Evolutionary conservation across 2,329 filamentous ascomycete species (phyloP).

Genomic region (Botrytis fragariae): DNA sequence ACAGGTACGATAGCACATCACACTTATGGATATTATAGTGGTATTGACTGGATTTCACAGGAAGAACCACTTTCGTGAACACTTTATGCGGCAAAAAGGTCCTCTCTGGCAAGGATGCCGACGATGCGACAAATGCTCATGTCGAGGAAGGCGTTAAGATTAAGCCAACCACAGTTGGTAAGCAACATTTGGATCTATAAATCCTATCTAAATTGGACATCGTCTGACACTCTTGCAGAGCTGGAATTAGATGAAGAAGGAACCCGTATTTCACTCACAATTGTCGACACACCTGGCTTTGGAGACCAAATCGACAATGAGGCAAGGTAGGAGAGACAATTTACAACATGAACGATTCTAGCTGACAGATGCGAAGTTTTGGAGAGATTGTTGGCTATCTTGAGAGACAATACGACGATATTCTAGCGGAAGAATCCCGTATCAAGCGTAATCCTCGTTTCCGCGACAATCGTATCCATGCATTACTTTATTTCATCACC

Average conservation of each 20-base stretch:
- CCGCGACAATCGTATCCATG: slow-evolving; percentile 98
- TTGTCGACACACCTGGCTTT: slow-evolving; percentile 97
- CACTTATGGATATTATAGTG: background rate
- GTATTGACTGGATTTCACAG: slow-evolving; percentile 47
- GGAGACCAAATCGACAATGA: slow-evolving; percentile 99
- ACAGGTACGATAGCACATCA: slow-evolving; percentile 65
- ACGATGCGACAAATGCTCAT: slow-evolving; percentile 85
- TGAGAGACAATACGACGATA: slow-evolving; percentile 98
- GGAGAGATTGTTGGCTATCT: slow-evolving; percentile 97
- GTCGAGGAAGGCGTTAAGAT: slow-evolving; percentile 97
- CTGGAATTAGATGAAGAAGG: slow-evolving; percentile 97
- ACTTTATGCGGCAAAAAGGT: slow-evolving; percentile 96
- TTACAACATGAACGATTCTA: slow-evolving; percentile 19
- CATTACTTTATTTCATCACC: slow-evolving; percentile 98
- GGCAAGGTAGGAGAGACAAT: slow-evolving; percentile 64
- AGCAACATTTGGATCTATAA: slow-evolving; percentile 39
- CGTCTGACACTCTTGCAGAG: slow-evolving; percentile 54
- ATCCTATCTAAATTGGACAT: slow-evolving; percentile 23
- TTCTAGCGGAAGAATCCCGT: slow-evolving; percentile 97
- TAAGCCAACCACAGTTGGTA: slow-evolving; percentile 96
- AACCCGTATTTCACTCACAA: slow-evolving; percentile 95
- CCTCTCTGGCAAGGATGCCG: slow-evolving; percentile 84
- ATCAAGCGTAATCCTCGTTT: slow-evolving; percentile 99
- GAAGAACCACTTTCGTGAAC: slow-evolving; percentile 98
- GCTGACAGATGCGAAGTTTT: slow-evolving; percentile 61